Conservation (phyloP, 306 rosid species). For the Corylus heterophylla region DNA sequence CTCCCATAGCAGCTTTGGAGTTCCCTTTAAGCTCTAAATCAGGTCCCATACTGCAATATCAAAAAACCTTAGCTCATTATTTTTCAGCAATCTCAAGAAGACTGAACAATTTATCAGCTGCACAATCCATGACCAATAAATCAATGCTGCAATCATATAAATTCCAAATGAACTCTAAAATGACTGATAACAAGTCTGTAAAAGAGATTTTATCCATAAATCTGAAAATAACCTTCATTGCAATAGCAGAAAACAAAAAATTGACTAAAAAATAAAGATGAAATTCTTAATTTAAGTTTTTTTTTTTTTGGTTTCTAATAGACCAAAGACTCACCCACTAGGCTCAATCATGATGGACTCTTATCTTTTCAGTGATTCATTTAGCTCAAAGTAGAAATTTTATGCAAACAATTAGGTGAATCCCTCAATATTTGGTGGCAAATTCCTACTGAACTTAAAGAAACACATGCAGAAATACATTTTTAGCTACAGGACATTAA, state of each 20-base stretch:
- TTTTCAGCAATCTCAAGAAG: background rate
- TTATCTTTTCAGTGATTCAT: background rate
- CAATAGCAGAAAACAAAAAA: background rate
- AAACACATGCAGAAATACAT: background rate
- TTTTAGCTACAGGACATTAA: background rate
- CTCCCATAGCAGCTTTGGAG: slow-evolving; percentile 36
- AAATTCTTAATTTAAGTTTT: background rate
- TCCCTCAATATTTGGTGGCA: background rate
- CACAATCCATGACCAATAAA: slow-evolving; percentile 20
- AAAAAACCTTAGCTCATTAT: slow-evolving; percentile 10
- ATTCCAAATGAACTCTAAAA: slow-evolving; percentile 5
- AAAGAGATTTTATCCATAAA: background rate
- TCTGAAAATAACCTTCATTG: background rate
- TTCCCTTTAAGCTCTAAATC: slow-evolving; percentile 41
- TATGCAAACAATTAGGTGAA: background rate
- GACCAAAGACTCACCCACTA: background rate
- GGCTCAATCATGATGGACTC: background rate
- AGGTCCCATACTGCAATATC: slow-evolving; percentile 48
- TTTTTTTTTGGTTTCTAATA: background rate
- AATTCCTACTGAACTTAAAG: background rate
- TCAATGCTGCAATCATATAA: slow-evolving; percentile 13
- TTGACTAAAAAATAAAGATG: background rate
- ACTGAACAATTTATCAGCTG: background rate
- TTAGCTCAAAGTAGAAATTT: background rate
- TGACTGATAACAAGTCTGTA: background rate